A percentile compares a stretch with the other conserved stretches of the same genome.
These are phyloP conservation scores for Pholiota microspora DNA, from an alignment of 768 basidiomycete genomes.

Conservation along the genomic window DNA sequence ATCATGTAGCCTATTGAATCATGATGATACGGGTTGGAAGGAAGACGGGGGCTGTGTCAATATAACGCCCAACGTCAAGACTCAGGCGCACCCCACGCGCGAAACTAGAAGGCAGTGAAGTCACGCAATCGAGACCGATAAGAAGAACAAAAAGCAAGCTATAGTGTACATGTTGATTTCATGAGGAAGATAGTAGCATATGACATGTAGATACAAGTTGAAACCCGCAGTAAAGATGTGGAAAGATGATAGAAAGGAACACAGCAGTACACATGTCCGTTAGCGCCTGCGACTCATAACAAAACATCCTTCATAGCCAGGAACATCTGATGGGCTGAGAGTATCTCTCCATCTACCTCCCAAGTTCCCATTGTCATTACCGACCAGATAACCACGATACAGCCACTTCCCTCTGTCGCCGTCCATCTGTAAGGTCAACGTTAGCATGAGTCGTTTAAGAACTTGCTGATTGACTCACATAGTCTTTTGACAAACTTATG, in stretches of 20 bases:
- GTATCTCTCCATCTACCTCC: slow-evolving; percentile 90
- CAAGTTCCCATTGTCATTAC: slow-evolving; percentile 63
- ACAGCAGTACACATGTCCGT: slow-evolving; percentile 1
- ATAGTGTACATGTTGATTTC: too few species aligned
- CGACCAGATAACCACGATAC: slow-evolving; percentile 81
- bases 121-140: too few species aligned
- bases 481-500: slow-evolving; percentile 81
- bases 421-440: slow-evolving; percentile 43
- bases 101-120: too few species aligned
- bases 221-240: too few species aligned
- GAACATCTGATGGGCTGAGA: slow-evolving; percentile 54
- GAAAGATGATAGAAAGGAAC: too few species aligned
- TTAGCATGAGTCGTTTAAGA: background rate
- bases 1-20: too few species aligned
- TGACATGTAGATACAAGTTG: background rate
- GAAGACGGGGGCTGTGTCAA: too few species aligned
- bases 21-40: too few species aligned
- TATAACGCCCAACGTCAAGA: too few species aligned
- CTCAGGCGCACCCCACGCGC: too few species aligned
- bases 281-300: slow-evolving; percentile 66
- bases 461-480: slow-evolving; percentile 53
- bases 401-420: slow-evolving; percentile 81
- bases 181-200: too few species aligned
- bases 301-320: slow-evolving; percentile 88
- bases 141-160: too few species aligned